Evolutionary conservation across 2,329 filamentous ascomycete genomes (phyloP).

Genomic region (Magnaporthiopsis poae): DNA sequence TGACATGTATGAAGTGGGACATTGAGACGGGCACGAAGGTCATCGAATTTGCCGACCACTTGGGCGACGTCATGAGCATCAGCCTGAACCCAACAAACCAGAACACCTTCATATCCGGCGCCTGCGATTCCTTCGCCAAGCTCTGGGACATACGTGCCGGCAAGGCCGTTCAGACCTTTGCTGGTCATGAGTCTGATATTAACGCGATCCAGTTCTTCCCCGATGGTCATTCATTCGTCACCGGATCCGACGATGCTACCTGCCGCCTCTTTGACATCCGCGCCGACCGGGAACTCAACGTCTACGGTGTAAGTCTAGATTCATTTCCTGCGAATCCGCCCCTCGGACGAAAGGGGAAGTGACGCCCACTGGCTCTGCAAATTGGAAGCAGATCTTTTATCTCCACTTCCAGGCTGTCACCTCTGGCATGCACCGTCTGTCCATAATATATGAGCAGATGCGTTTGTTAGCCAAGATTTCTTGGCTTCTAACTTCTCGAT

Average conservation of each 20-base stretch:
- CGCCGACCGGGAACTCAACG: constrained; percentile 70
- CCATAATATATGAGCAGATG: too few relatives aligned
- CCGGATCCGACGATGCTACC: constrained; percentile 92
- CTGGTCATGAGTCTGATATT: constrained; percentile 96
- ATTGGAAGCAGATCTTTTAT: not conserved
- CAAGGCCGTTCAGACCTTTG: constrained; percentile 97
- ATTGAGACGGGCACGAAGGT: constrained; percentile 96
- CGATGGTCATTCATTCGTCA: constrained; percentile 95
- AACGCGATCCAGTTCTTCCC: constrained; percentile 99
- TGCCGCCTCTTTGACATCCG: constrained; percentile 97
- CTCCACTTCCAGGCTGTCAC: constrained; percentile 10
- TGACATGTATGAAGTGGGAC: constrained; percentile 99
- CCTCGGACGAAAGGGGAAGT: not conserved
- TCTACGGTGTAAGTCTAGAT: constrained; percentile 50
- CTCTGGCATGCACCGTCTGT: constrained; percentile 7
- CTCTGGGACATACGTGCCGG: constrained; percentile 97
- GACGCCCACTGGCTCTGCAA: too few relatives aligned
- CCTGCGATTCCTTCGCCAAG: constrained; percentile 96
- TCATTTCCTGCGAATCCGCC: not conserved
- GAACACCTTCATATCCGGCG: constrained; percentile 98
- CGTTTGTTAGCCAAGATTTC: too few relatives aligned
- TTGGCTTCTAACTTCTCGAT: not conserved
- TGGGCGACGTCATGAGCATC: constrained; percentile 99
- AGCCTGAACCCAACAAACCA: constrained; percentile 98
- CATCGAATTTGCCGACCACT: constrained; percentile 94